Percentiles rank a stretch among this genome's conserved stretches.
phyloP scores from a whole-genome alignment of 257 asterid species.

The Rubia yunnanensis region DNA sequence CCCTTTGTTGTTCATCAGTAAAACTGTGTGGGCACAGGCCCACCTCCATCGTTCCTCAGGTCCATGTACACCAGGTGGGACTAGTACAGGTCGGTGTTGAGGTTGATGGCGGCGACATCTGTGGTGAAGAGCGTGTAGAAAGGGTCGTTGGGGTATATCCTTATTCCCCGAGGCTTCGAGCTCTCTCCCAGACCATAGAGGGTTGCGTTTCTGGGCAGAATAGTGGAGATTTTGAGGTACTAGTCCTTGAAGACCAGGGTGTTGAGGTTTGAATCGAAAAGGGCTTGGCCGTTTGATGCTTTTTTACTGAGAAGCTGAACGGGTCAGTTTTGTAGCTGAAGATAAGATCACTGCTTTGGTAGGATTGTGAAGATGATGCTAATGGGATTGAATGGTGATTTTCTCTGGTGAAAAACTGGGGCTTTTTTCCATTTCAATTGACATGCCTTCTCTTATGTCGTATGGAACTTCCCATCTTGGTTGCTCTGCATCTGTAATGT shows the following conservation, averaged over 20 bases:
- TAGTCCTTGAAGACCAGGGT: constrained; percentile 79
- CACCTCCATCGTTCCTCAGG: constrained; percentile 51
- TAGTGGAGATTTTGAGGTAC: constrained; percentile 81
- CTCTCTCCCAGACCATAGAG: constrained; percentile 83
- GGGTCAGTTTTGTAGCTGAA: constrained; percentile 63
- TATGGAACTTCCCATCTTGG: constrained; percentile 97
- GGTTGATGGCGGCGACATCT: constrained; percentile 71
- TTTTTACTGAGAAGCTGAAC: constrained; percentile 57
- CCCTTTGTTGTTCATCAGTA: constrained; percentile 78
- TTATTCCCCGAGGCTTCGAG: constrained; percentile 86
- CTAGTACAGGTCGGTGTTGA: constrained; percentile 75
- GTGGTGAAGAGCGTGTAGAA: constrained; percentile 73
- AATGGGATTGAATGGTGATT: constrained; percentile 12
- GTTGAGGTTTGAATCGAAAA: constrained; percentile 45
- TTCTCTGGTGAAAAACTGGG: constrained; percentile 25
- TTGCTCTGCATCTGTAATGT: constrained; percentile 67
- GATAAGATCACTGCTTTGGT: constrained; percentile 48
- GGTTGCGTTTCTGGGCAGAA: constrained; percentile 65
- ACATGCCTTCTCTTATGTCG: constrained; percentile 58
- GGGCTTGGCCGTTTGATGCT: constrained; percentile 67
- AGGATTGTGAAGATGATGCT: constrained; percentile 30
- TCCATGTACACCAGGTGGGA: constrained; percentile 97
- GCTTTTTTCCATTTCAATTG: constrained; percentile 32
- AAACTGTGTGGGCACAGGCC: constrained; percentile 60
- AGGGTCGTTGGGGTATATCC: constrained; percentile 62